Conservation (phyloP, 306 rosid species). For the Amphicarpaea edgeworthii region DNA sequence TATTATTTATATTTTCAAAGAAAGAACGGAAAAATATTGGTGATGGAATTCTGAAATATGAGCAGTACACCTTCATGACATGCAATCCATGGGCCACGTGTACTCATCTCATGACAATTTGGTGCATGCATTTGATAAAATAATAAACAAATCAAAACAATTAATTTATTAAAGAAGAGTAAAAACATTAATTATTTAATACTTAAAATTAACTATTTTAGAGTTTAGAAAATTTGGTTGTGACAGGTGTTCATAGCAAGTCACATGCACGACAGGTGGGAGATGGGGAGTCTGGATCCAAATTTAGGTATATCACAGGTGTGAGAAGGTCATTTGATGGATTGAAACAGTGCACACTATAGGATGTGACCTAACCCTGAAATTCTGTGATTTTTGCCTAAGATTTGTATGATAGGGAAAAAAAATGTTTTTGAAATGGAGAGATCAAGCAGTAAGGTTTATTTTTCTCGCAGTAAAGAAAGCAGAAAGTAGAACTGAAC, state of each 20-base stretch:
- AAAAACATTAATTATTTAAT: neutral
- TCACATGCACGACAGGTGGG: slow-evolving; percentile 45
- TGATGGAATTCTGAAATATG: neutral
- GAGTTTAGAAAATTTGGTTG: neutral
- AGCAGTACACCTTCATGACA: slow-evolving; percentile 29
- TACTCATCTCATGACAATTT: neutral
- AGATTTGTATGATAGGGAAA: slow-evolving; percentile 17
- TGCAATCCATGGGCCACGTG: slow-evolving; percentile 48
- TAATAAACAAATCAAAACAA: neutral
- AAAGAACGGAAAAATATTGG: too few species aligned
- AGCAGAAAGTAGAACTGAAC: too few species aligned
- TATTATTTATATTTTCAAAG: too few species aligned
- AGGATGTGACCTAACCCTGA: slow-evolving; percentile 44
- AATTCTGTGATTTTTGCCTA: slow-evolving; percentile 28
- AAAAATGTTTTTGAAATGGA: neutral
- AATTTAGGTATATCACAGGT: slow-evolving; percentile 2
- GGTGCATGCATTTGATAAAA: slow-evolving; percentile 33
- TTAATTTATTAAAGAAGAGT: neutral
- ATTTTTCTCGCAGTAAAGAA: too few species aligned
- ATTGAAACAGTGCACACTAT: neutral
- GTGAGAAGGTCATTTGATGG: slow-evolving; percentile 39
- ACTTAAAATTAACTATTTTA: neutral
- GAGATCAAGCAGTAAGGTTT: too few species aligned
- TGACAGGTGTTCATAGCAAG: slow-evolving; percentile 8
- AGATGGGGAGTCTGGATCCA: slow-evolving; percentile 1